These are phyloP conservation scores for Marasmius oreades DNA, from an alignment of 1,284 basidiomycete genomes.

Conservation along the genomic window DNA sequence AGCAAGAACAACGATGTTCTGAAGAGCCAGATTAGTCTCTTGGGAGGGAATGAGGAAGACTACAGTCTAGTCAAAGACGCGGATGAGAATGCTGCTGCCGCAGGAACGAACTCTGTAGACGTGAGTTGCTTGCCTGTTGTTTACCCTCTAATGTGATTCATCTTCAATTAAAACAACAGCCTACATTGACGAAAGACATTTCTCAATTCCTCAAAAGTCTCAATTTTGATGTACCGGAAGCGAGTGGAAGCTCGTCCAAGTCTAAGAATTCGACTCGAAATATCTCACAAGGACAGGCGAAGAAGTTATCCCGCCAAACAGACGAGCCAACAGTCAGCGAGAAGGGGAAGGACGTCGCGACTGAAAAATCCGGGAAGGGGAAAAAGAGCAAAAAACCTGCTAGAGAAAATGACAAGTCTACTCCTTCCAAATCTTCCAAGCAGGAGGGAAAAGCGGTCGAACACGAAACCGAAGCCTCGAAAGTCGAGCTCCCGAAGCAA, in stretches of 20 bases:
- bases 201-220: conserved; percentile 57
- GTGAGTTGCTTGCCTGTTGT: conserved; percentile 18
- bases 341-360: not conserved
- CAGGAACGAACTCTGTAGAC: conserved; percentile 22
- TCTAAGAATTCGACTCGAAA: conserved; percentile 12
- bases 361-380: conserved; percentile 13
- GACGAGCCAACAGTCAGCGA: not conserved
- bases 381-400: conserved; percentile 14
- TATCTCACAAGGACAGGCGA: conserved; percentile 11
- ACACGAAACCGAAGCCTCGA: conserved; percentile 13
- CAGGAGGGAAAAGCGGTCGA: conserved; percentile 4
- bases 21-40: conserved; percentile 25
- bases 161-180: conserved; percentile 23
- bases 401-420: conserved; percentile 23
- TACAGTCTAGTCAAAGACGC: conserved; percentile 29
- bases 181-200: conserved; percentile 50
- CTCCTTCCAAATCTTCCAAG: conserved; percentile 1
- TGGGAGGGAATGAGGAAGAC: conserved; percentile 32
- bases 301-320: not conserved
- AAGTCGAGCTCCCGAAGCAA: conserved; percentile 28
- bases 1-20: conserved; percentile 18
- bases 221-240: conserved; percentile 37
- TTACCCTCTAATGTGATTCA: not conserved
- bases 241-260: conserved; percentile 19
- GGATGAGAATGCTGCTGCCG: conserved; percentile 16